Conservation (phyloP, 129 eudicot genomes). For the Lactuca saligna region DNA sequence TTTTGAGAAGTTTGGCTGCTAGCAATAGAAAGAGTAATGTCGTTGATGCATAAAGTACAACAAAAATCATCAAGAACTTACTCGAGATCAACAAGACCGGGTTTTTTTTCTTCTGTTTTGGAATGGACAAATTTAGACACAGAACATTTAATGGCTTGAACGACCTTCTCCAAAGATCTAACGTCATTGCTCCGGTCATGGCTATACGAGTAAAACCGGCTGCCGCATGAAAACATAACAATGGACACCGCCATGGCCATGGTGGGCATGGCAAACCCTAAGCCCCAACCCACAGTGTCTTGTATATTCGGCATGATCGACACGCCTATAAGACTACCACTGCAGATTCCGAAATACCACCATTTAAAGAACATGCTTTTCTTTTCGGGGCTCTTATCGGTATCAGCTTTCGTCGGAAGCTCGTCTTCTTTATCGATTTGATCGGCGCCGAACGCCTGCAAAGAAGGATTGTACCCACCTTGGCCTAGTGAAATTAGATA, state of each 20-base stretch:
- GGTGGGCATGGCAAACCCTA: slow-evolving; percentile 94
- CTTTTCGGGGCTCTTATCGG: slow-evolving; percentile 34
- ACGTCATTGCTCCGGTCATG: slow-evolving; percentile 27
- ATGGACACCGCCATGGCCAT: slow-evolving; percentile 64
- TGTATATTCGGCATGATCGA: slow-evolving; percentile 83
- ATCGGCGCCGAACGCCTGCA: slow-evolving; percentile 95
- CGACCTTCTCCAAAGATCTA: slow-evolving; percentile 31
- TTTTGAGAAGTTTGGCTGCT: background rate
- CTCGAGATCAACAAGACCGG: slow-evolving; percentile 59
- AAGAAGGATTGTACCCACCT: slow-evolving; percentile 90
- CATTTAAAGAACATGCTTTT: slow-evolving; percentile 79
- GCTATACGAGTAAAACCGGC: slow-evolving; percentile 45
- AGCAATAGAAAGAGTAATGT: background rate
- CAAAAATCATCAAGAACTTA: slow-evolving; percentile 43
- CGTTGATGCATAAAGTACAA: slow-evolving; percentile 3
- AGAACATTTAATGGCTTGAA: slow-evolving; percentile 39
- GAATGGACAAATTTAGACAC: slow-evolving; percentile 34
- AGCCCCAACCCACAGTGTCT: slow-evolving; percentile 86
- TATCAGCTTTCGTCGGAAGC: slow-evolving; percentile 48
- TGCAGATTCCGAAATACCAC: slow-evolving; percentile 97
- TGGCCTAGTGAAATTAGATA: slow-evolving; percentile 78
- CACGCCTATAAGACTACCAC: slow-evolving; percentile 84
- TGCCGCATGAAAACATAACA: slow-evolving; percentile 59
- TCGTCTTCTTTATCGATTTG: slow-evolving; percentile 64
- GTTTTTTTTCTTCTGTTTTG: slow-evolving; percentile 26